Conservation (phyloP, 352 stramenopile species). For the Globisporangium nunn region DNA sequence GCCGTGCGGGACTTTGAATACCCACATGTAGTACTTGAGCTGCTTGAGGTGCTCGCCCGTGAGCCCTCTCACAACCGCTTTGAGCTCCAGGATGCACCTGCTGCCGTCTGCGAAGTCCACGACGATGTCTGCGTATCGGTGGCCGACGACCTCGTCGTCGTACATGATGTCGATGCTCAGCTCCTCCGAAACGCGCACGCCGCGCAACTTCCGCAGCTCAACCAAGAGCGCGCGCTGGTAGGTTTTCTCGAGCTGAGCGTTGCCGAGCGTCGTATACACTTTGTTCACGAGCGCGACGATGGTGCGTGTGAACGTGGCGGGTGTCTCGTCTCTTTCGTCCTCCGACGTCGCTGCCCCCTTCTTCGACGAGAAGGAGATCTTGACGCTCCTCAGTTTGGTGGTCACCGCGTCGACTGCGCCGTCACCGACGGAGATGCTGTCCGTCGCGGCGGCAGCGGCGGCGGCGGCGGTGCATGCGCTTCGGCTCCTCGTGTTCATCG, state of each 20-base stretch:
- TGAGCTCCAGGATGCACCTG: constrained; percentile 29
- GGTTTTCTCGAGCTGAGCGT: constrained; percentile 28
- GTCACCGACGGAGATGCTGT: not conserved
- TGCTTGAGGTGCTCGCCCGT: constrained; percentile 20
- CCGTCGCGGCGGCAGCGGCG: not conserved
- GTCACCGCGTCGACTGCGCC: not conserved
- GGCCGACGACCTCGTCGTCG: constrained; percentile 21
- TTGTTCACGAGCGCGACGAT: constrained; percentile 25
- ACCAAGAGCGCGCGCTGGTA: constrained; percentile 26
- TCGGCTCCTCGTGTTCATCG: not conserved
- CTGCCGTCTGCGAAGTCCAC: constrained; percentile 19
- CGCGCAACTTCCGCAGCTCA: constrained; percentile 17
- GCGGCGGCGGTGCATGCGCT: not conserved
- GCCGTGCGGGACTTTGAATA: constrained; percentile 25
- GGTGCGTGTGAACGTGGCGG: constrained; percentile 6
- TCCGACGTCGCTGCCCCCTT: not conserved
- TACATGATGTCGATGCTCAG: constrained; percentile 26
- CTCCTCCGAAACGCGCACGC: constrained; percentile 20
- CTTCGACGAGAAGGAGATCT: constrained; percentile 1
- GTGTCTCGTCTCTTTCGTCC: not conserved
- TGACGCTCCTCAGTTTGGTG: not conserved
- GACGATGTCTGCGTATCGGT: constrained; percentile 25
- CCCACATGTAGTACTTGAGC: constrained; percentile 34
- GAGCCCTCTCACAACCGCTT: constrained; percentile 18
- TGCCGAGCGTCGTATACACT: constrained; percentile 22